Base-by-base conservation (phyloP, 2,329 filamentous ascomycete species). In the Aphanocladium album region DNA sequence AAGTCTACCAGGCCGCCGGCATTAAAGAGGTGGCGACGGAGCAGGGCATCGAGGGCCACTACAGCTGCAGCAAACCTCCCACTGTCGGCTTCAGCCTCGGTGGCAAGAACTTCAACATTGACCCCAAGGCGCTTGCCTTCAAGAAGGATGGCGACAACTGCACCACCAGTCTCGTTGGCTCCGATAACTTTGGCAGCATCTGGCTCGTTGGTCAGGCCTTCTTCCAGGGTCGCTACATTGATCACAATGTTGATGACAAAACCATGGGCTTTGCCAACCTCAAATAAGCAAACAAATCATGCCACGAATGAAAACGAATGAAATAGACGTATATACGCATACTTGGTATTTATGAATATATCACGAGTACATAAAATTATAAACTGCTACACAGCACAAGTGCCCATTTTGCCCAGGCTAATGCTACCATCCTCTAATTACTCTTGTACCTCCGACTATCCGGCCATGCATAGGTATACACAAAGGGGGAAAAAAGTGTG, bases 121-220 rank as follows among this genome's bases (percentile, higher is more conserved):
- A 60, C 25, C 58, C 64, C 19, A 53, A 47, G 43, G 65, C 65
- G 11, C 50, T 66, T 37, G 63, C 62, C 1, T 64, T 63, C 47
- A 57, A 52, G 30, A 55, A 51, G 39, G 45, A 63, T 9, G 65
- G 64, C 35, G 60, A 65, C 39, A 57, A 65, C 12, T 67, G 65
- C 35, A 66, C 64, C 1, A 60, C 64, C 12, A 66, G 57, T n/a
- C 30, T 66, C 25, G 45, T 64, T 12, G 65, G 65, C 9, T 56
- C 58, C 3, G 11, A 23, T 14, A 25, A 43, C 3, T 65, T 64
- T 57, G 64, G 65, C 30, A 47, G 17, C 52, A 59, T 14, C 19
- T 67, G 65, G 65, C 35, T 65, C 23, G 56, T 67, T 14, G 65
- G 65, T n/a, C 65, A 67, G 60, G 57, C 65, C 11, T 67, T 67